phyloP scores from a whole-genome alignment of 164 flowering plant species.

The Nelumbo lutea region DNA sequence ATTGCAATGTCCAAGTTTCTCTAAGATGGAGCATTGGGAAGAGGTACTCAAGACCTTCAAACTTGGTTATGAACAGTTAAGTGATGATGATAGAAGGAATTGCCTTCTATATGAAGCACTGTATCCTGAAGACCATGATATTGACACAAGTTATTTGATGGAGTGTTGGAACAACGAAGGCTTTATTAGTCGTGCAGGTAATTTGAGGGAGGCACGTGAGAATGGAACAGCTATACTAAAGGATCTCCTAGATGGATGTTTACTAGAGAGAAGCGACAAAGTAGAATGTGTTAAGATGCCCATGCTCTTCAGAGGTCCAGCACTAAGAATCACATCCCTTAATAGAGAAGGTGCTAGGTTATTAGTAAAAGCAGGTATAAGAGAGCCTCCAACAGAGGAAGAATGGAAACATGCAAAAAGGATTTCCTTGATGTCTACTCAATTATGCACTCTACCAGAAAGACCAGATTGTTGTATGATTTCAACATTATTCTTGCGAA shows the following conservation, averaged over 20 bases:
- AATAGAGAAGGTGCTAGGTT: not conserved
- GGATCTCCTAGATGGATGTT: conserved; percentile 8
- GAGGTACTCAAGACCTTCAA: conserved; percentile 14
- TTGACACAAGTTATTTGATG: conserved; percentile 10
- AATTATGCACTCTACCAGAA: conserved; percentile 13
- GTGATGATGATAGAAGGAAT: not conserved
- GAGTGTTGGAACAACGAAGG: conserved; percentile 24
- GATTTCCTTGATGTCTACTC: conserved; percentile 19
- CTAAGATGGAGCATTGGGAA: conserved; percentile 1
- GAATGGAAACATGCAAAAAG: conserved; percentile 12
- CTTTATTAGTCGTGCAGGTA: not conserved
- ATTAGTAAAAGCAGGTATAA: conserved; percentile 10
- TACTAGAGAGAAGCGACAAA: conserved; percentile 14
- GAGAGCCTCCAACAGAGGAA: conserved; percentile 1
- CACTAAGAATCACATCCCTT: conserved; percentile 11
- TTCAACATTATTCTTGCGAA: conserved; percentile 21
- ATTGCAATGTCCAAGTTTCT: not conserved
- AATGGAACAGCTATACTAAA: conserved; percentile 12
- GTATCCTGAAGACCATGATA: conserved; percentile 20
- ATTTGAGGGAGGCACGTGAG: conserved; percentile 1
- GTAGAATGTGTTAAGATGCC: conserved; percentile 17
- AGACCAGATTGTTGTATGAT: conserved; percentile 12
- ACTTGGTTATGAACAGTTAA: conserved; percentile 14
- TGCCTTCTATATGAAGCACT: conserved; percentile 22
- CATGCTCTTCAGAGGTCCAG: conserved; percentile 16